Base-by-base conservation (phyloP, 2,329 filamentous ascomycete species). In the Myriosclerotinia duriaeana region DNA sequence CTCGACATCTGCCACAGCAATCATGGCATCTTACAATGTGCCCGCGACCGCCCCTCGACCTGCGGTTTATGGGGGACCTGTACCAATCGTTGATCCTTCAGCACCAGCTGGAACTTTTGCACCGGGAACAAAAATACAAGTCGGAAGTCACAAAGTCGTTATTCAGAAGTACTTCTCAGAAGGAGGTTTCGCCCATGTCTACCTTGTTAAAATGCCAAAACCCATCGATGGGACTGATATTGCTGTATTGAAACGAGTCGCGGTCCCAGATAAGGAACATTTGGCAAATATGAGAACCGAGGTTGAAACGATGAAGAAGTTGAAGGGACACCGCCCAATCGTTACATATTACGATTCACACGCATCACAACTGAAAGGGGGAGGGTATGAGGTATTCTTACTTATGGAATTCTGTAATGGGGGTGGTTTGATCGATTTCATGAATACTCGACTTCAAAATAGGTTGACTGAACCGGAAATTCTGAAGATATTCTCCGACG, bases 241-340 rank as follows among this genome's bases (percentile, higher is more conserved):
- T 65, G 76, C 76, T 6, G 70, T 77, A 9, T 67, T 77, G 67
- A 77, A 99, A 84, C 85, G 95, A 76, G 95, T 99, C 67, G 95
- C 95, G 46, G 95, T 98, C 63, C 93, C 95, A 42, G 95, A 99
- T 80, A 97, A 96, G 83, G 91, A 96, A 71, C 87, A 94, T 67
- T 83, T 99, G 80, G 91, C 92, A 70, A 93, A 91, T 78, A 98
- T 99, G 95, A 89, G 95, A 78, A 98, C 89, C 72, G 95, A 99
- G 83, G 95, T 99, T 73, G 95, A 99, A 81, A 99, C 95, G 17
- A 99, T 99, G 95, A 99, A 99, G 87, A 93, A 95, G 79, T 85
- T 99, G 74, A 97, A 97, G 83, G 95, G 95, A 66, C 95, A 98
- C 84, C 88, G 89, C 70, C 90, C 95, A 74, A 98, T 99, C 76